Conservation (phyloP, 495 filamentous ascomycete genomes). For the Neurospora africana region DNA sequence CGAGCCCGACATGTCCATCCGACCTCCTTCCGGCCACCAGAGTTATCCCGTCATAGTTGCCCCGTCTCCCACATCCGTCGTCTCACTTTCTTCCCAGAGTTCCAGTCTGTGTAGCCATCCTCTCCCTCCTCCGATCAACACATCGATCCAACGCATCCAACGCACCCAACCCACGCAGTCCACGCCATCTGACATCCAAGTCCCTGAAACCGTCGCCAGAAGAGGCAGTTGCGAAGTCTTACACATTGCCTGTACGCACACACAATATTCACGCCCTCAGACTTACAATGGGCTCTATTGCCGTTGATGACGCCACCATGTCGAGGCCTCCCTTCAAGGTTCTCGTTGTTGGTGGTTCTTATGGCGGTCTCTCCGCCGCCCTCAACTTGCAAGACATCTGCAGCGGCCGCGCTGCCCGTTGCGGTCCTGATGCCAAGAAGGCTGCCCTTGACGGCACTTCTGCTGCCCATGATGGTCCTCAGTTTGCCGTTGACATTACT, state of each 20-base stretch:
- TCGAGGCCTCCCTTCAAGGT: conserved; percentile 24
- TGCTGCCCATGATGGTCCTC: conserved; percentile 13
- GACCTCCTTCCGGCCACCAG: background rate
- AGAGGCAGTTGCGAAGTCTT: background rate
- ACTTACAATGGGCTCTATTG: conserved; percentile 9
- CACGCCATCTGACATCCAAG: background rate
- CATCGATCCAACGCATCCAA: background rate
- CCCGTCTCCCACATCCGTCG: background rate
- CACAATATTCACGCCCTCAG: background rate
- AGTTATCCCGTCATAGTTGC: background rate
- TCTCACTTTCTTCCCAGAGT: background rate
- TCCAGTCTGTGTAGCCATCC: background rate
- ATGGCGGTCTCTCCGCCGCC: conserved; percentile 50
- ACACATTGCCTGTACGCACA: background rate
- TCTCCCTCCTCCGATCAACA: background rate
- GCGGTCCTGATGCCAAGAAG: conserved; percentile 9
- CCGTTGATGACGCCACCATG: background rate
- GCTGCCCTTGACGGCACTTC: background rate
- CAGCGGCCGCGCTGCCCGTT: conserved; percentile 24
- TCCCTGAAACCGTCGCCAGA: background rate
- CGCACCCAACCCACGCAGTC: background rate
- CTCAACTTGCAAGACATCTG: conserved; percentile 52
- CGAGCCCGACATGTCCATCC: background rate
- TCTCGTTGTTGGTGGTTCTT: conserved; percentile 53
- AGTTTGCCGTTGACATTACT: conserved; percentile 49